Evolutionary conservation across 2,329 filamentous ascomycete genomes (phyloP).

Genomic region (Zymoseptoria passerinii): DNA sequence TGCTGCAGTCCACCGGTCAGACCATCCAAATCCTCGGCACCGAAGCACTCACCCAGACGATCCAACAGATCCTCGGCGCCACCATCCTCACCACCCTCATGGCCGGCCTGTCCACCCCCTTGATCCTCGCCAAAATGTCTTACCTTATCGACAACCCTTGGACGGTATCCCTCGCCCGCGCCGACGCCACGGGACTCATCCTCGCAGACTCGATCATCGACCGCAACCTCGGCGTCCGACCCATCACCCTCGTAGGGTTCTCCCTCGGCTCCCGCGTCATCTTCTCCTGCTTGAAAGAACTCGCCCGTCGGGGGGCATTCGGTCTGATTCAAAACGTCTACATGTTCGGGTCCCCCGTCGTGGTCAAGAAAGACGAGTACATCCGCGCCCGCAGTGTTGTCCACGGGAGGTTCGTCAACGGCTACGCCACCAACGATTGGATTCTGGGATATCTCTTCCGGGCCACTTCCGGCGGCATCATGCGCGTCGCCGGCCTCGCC

Average conservation of each 20-base stretch:
- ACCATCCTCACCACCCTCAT: conserved; percentile 84
- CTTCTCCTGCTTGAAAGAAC: conserved; percentile 80
- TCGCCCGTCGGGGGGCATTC: conserved; percentile 72
- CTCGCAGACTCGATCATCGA: conserved; percentile 90
- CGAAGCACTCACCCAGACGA: conserved; percentile 89
- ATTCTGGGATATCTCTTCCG: conserved; percentile 92
- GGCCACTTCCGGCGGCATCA: conserved; percentile 84
- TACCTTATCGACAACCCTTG: conserved; percentile 98
- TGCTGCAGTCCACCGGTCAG: conserved; percentile 95
- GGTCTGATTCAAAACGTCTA: conserved; percentile 93
- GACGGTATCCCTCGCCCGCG: conserved; percentile 90
- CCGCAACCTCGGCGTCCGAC: conserved; percentile 79
- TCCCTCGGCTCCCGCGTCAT: conserved; percentile 88
- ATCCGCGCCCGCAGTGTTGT: conserved; percentile 73
- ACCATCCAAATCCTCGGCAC: conserved; percentile 98
- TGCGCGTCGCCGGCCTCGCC: conserved; percentile 75
- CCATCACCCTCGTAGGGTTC: conserved; percentile 89
- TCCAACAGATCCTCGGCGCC: conserved; percentile 88
- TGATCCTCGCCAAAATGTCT: conserved; percentile 84
- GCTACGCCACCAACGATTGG: conserved; percentile 92
- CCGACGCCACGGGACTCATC: conserved; percentile 80
- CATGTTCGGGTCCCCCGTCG: conserved; percentile 83
- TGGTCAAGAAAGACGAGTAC: conserved; percentile 87
- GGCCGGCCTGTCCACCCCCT: conserved; percentile 84
- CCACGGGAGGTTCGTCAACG: conserved; percentile 87